Base-by-base conservation (phyloP, 2,329 filamentous ascomycete genomes). In the Arthrobotrys conoides region DNA sequence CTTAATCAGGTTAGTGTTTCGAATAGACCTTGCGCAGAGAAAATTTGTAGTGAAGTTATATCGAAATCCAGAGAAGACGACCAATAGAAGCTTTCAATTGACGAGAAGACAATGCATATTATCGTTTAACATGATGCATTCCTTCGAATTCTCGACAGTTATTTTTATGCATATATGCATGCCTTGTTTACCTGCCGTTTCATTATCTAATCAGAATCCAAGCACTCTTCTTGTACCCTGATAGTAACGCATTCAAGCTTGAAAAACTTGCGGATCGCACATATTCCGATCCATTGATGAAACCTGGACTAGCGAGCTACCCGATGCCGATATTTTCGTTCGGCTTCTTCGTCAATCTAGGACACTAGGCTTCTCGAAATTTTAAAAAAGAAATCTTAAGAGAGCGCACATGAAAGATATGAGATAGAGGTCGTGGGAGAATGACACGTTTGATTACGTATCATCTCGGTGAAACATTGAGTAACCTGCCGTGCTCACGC, bases 21-120 rank as follows among this genome's bases (percentile, higher is more conserved):
- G 14, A 33, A 55, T 33, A 6, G 33, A 2, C n/a, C 16, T 55
- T 22, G 53, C n/a, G 18, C 30, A 30, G 16, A 20, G n/a, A n/a
- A 12, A n/a, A 38, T 12, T 14, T 30, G 16, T 57, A 57, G 16
- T 12, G 27, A 33, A 36, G 38, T 12, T 22, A 20, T 22, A 36
- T 22, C 24, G 51, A 18, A 27, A 55, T 55, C 24, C n/a, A 9
- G 16, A 36, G 20, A 18, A 6, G 9, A 36, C 27, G 33, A 14
- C 30, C 53, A 59, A 38, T 59, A 9, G 24, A 14, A 22, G 10
- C 12, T 30, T 33, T 24, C 0, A 18, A 1, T 44, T 27, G 20
- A 44, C 33, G 57, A 61, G 36, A n/a, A 5, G 44, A 61, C 57
- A 61, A 44, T 61, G 57, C 57, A 27, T 3, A 61, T 61, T 44